Percentiles rank a stretch among this genome's conserved stretches.
Conservation (phyloP, 2,329 filamentous ascomycete genomes). For the Alternaria ventricosa region DNA sequence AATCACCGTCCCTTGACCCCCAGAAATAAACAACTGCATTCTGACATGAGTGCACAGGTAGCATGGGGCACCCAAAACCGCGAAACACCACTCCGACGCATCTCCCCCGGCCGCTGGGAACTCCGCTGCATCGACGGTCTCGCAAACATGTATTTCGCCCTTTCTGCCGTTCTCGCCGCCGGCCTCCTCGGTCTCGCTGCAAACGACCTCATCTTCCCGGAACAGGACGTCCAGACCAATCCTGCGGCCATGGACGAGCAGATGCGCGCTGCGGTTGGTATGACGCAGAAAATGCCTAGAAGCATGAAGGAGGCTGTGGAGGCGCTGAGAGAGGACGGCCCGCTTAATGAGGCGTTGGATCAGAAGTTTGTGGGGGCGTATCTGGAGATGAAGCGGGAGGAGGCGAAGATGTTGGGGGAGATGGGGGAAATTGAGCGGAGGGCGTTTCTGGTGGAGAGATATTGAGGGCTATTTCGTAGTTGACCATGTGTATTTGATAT, state of each 20-base stretch:
- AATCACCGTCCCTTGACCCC: not conserved
- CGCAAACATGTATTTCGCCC: conserved; percentile 77
- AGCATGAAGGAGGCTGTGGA: conserved; percentile 63
- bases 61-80: conserved; percentile 84
- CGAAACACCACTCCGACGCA: conserved; percentile 74
- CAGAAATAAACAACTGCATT: not conserved
- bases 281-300: conserved; percentile 62
- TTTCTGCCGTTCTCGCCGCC: conserved; percentile 66
- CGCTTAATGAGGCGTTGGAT: conserved; percentile 57
- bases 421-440: conserved; percentile 59
- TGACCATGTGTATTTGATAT: not conserved
- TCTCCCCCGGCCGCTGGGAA: conserved; percentile 75
- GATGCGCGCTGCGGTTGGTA: conserved; percentile 60
- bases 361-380: conserved; percentile 63
- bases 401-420: conserved; percentile 58
- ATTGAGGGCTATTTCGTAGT: conserved; percentile 50
- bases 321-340: conserved; percentile 58
- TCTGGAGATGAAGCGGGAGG: conserved; percentile 63
- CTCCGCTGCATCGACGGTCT: conserved; percentile 78
- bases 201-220: conserved; percentile 52
- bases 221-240: conserved; percentile 61
- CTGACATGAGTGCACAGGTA: conserved; percentile 65
- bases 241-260: conserved; percentile 31
- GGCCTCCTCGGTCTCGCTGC: conserved; percentile 63
- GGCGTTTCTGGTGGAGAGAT: conserved; percentile 70